phyloP scores from a whole-genome alignment of 805 yeast genomes.

The Candida parachauliodes region DNA sequence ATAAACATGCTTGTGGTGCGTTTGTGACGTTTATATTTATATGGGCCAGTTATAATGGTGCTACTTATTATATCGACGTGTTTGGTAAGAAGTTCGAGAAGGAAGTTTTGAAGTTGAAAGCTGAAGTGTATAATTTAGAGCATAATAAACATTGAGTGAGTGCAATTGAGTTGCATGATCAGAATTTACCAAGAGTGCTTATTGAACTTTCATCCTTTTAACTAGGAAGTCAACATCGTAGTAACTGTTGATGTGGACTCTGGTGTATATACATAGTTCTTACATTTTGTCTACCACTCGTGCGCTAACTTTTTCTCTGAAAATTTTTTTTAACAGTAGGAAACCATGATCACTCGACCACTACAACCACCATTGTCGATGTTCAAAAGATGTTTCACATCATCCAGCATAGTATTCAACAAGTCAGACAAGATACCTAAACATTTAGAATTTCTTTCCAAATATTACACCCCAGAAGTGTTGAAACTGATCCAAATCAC shows the following conservation, averaged over 20 bases:
- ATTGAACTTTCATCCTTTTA: too few relatives aligned
- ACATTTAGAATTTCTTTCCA: constrained; percentile 56
- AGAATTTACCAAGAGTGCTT: too few relatives aligned
- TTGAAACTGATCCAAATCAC: constrained; percentile 79
- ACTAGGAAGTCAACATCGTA: too few relatives aligned
- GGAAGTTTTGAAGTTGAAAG: constrained; percentile 69
- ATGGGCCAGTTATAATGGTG: constrained; percentile 87
- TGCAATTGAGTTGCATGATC: neutral
- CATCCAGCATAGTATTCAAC: constrained; percentile 1
- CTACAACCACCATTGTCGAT: constrained; percentile 1
- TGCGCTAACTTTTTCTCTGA: constrained; percentile 1
- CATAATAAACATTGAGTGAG: too few relatives aligned
- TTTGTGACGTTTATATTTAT: constrained; percentile 73
- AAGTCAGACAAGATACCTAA: constrained; percentile 18
- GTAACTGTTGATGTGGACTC: too few relatives aligned
- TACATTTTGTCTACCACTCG: too few relatives aligned
- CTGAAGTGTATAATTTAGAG: constrained; percentile 67
- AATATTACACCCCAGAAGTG: constrained; percentile 79
- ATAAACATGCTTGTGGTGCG: constrained; percentile 59
- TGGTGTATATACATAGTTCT: too few relatives aligned
- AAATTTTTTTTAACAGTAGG: neutral
- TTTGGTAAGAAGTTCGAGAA: constrained; percentile 88
- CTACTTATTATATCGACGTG: constrained; percentile 87
- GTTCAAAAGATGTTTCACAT: constrained; percentile 5
- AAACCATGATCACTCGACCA: neutral